Conservation (phyloP, 306 rosid species). For the Quercus variabilis region DNA sequence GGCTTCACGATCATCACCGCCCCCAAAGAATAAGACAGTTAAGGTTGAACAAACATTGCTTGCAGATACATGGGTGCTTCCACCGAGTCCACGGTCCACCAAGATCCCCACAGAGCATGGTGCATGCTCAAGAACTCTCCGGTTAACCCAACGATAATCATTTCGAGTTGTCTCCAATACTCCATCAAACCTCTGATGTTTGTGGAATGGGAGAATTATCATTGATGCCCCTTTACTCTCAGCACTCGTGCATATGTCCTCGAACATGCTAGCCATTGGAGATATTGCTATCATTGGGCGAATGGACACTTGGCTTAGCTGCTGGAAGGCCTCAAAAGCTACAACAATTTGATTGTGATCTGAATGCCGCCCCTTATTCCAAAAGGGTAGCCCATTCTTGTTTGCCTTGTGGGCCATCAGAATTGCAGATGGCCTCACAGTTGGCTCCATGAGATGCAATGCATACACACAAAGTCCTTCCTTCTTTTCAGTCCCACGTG, state of each 20-base stretch:
- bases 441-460: constrained; percentile 77
- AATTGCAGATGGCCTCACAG: constrained; percentile 63
- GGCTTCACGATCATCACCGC: constrained; percentile 62
- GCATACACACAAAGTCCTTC: constrained; percentile 70
- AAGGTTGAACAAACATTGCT: constrained; percentile 43
- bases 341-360: constrained; percentile 43
- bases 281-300: constrained; percentile 85
- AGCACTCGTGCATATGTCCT: constrained; percentile 49
- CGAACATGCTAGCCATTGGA: constrained; percentile 34
- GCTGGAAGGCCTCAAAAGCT: constrained; percentile 56
- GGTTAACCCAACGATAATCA: constrained; percentile 45
- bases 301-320: constrained; percentile 48
- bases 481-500: constrained; percentile 63
- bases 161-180: constrained; percentile 39
- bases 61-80: constrained; percentile 48
- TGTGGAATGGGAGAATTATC: constrained; percentile 64
- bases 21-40: constrained; percentile 55
- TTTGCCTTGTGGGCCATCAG: constrained; percentile 59
- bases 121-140: constrained; percentile 47
- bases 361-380: constrained; percentile 39
- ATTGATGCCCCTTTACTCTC: constrained; percentile 49
- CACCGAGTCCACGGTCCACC: constrained; percentile 74
- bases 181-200: constrained; percentile 60
- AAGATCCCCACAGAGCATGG: constrained; percentile 70
- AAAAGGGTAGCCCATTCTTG: constrained; percentile 62